Evolutionary conservation across 805 yeast genomes (phyloP), one percentile per base, ranked within the genome.

Genomic region (Candida morakotiae): DNA sequence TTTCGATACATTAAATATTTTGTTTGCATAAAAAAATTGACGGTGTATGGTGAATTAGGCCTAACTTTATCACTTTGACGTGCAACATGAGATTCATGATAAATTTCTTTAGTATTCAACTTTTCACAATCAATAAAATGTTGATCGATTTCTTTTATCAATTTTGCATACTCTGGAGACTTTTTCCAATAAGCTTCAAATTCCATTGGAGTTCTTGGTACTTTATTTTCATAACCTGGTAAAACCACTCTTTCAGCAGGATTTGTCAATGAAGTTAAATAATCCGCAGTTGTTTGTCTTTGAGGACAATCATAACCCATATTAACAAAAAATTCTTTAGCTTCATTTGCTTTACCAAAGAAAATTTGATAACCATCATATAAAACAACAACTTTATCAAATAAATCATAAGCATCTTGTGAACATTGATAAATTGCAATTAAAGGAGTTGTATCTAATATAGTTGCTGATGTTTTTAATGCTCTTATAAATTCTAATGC

Each of bases 401-500:
- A 72, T 37, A 69, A 58, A 40, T 69, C 68, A 42, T 71, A 71
- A 24, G 75, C 70, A 38, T 75, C 77, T 52, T 71, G 75, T 36
- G 73, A 66, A 48, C 75, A 72, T 47, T 71, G 77, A 41, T 71
- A 70, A 31, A 81, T 77, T 26, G 86, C 81, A 41, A 81, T 73
- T 38, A 79, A 55, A 4, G 83, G 76, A 4, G 83, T 68, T 13
- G 69, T 64, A 9, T 70, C 66, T 30, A 66, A 51, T 22, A 78
- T 58, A 24, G 68, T 59, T 3, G 87, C 81, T 13, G 76, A 64
- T 2, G 79, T 72, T 48, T 83, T 78, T 44, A 86, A 67, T 14
- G 87, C 81, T 43, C 77, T 68, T 29, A 83, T 69, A 50, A 78
- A 85, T 53, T 83, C 89, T 45, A 83, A 67, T 2, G 95, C 94